These are phyloP conservation scores for Dioscorea zingiberensis DNA, from an alignment of 106 monocot genomes.

Conservation along the genomic window DNA sequence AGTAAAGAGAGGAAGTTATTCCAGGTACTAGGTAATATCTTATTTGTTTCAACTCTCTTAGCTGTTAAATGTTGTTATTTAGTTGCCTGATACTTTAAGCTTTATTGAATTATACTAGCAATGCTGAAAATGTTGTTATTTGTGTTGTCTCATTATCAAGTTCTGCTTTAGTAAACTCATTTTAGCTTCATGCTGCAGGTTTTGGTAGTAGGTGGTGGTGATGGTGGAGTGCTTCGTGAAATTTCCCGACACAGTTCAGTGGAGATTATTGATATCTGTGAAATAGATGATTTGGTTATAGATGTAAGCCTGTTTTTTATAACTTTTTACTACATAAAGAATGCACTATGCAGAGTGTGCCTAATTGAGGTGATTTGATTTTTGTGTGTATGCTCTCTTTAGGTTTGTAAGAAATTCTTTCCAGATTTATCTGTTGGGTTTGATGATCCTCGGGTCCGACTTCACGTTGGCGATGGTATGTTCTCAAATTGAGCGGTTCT, in stretches of 20 bases:
- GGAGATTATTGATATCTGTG: slow-evolving; percentile 57
- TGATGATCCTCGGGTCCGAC: slow-evolving; percentile 86
- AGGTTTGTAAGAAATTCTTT: slow-evolving; percentile 85
- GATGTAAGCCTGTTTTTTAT: slow-evolving; percentile 35
- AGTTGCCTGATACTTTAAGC: too few relatives aligned
- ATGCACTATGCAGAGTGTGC: not conserved
- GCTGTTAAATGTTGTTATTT: too few relatives aligned
- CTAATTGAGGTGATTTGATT: not conserved
- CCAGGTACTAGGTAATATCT: too few relatives aligned
- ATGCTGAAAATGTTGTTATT: too few relatives aligned
- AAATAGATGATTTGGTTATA: slow-evolving; percentile 67
- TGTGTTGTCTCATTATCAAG: too few relatives aligned
- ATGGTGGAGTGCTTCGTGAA: slow-evolving; percentile 65
- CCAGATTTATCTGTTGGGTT: slow-evolving; percentile 85
- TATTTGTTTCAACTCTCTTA: too few relatives aligned
- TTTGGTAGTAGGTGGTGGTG: slow-evolving; percentile 59
- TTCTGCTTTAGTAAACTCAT: not conserved
- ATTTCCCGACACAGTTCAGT: slow-evolving; percentile 47
- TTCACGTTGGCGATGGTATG: slow-evolving; percentile 96
- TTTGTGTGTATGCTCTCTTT: not conserved
- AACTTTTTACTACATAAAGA: not conserved
- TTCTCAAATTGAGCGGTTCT: not conserved
- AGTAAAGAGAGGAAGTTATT: too few relatives aligned
- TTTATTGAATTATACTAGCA: too few relatives aligned
- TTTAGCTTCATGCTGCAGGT: slow-evolving; percentile 27